phyloP scores from a whole-genome alignment of 1,139 yeast genomes.

The Yamadazyma kanchanaburiensis region DNA sequence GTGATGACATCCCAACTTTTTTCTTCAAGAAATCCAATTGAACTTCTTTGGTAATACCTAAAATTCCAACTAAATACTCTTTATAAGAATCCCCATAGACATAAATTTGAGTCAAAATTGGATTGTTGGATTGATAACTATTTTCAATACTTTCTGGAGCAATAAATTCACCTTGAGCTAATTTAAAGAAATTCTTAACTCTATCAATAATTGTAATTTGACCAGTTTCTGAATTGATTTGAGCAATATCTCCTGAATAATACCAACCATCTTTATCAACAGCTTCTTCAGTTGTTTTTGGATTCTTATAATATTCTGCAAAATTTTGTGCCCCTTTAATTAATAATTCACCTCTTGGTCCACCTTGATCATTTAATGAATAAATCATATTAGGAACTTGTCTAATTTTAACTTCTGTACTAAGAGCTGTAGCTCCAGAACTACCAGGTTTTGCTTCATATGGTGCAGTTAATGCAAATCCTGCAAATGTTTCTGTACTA shows the following conservation, averaged over 20 bases:
- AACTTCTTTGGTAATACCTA: conserved; percentile 46
- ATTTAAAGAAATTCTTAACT: conserved; percentile 43
- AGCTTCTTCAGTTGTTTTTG: conserved; percentile 38
- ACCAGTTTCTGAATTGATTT: conserved; percentile 21
- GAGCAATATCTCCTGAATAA: conserved; percentile 39
- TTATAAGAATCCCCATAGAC: conserved; percentile 63
- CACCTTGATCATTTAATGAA: conserved; percentile 24
- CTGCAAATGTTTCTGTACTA: conserved; percentile 45
- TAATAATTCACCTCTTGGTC: conserved; percentile 42
- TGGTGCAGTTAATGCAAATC: conserved; percentile 27
- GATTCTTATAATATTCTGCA: conserved; percentile 33
- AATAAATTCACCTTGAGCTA: conserved; percentile 44
- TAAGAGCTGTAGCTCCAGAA: conserved; percentile 35
- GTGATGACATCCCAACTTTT: conserved; percentile 14
- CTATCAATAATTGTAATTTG: conserved; percentile 36
- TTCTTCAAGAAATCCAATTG: conserved; percentile 15
- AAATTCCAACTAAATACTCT: conserved; percentile 58
- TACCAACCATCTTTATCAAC: conserved; percentile 57
- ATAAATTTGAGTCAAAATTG: conserved; percentile 31
- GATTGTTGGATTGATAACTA: conserved; percentile 30
- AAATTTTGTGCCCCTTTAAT: conserved; percentile 41
- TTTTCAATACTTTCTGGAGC: conserved; percentile 44
- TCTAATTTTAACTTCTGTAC: conserved; percentile 33
- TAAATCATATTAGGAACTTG: conserved; percentile 41
- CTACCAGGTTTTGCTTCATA: conserved; percentile 39